Conservation (phyloP, 495 filamentous ascomycete species). For the Elaphomyces granulatus region DNA sequence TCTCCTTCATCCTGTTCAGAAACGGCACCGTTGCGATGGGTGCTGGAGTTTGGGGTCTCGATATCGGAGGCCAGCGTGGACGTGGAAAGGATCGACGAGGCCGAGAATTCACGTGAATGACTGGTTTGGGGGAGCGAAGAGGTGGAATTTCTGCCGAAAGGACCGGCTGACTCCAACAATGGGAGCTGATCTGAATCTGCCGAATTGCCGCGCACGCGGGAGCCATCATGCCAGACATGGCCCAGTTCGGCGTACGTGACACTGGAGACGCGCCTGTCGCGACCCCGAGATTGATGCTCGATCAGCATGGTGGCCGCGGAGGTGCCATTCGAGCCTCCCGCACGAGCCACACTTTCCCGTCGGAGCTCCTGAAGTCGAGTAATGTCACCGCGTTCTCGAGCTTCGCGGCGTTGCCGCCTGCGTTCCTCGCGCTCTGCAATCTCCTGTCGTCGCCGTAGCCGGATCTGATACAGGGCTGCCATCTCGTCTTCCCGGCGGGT, state of each 20-base stretch:
- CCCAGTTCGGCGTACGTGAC: slow-evolving; percentile 81
- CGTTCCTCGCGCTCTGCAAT: slow-evolving; percentile 63
- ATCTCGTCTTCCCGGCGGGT: slow-evolving; percentile 76
- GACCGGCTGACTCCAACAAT: slow-evolving; percentile 55
- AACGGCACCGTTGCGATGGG: slow-evolving; percentile 13
- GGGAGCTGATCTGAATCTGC: slow-evolving; percentile 62
- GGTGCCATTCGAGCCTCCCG: slow-evolving; percentile 17
- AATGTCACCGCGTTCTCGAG: slow-evolving; percentile 52
- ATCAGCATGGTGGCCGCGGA: slow-evolving; percentile 35
- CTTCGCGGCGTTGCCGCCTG: slow-evolving; percentile 47
- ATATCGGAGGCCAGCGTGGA: slow-evolving; percentile 16
- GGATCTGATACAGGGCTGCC: slow-evolving; percentile 83
- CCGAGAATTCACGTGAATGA: slow-evolving; percentile 22
- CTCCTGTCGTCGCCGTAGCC: slow-evolving; percentile 61
- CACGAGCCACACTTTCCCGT: slow-evolving; percentile 23
- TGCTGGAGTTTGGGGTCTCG: slow-evolving; percentile 15
- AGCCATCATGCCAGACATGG: slow-evolving; percentile 77
- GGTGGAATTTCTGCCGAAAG: slow-evolving; percentile 12
- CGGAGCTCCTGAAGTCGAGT: slow-evolving; percentile 46
- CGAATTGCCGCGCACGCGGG: slow-evolving; percentile 67
- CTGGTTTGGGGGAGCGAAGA: slow-evolving; percentile 14
- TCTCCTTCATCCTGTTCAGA: slow-evolving; percentile 23
- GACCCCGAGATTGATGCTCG: slow-evolving; percentile 51
- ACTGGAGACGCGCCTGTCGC: slow-evolving; percentile 62
- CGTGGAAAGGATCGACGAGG: slow-evolving; percentile 21